A percentile compares a stretch with the other conserved stretches of the same genome.
These are phyloP conservation scores for Tolypocladium cylindrosporum DNA, from an alignment of 2,329 filamentous ascomycete species.

Conservation along the genomic window DNA sequence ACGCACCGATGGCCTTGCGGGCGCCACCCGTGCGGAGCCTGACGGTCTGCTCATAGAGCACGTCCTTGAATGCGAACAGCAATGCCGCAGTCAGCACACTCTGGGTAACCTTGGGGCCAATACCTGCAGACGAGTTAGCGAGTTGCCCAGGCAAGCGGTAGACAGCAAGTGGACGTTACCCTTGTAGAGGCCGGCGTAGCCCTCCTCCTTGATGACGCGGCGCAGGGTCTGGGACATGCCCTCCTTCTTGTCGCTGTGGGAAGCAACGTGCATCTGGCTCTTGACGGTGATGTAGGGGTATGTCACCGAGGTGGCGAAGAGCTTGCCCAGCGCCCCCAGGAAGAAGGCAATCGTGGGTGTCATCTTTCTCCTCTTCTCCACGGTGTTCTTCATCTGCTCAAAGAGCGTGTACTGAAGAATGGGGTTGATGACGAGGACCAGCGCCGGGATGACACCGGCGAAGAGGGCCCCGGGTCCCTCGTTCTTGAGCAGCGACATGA, in stretches of 20 bases:
- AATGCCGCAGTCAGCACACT: conserved; percentile 94
- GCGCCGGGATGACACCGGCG: conserved; percentile 80
- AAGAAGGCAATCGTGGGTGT: conserved; percentile 84
- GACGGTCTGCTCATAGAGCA: conserved; percentile 76
- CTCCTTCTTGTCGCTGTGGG: conserved; percentile 64
- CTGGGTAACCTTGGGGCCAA: conserved; percentile 92
- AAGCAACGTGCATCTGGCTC: conserved; percentile 91
- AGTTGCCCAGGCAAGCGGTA: background rate
- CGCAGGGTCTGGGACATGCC: conserved; percentile 69
- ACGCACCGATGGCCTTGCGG: conserved; percentile 27
- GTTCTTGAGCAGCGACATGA: conserved; percentile 68
- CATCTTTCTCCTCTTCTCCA: conserved; percentile 65
- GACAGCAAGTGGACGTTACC: conserved; percentile 41
- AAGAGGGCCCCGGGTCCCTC: conserved; percentile 84
- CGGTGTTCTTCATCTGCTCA: conserved; percentile 88
- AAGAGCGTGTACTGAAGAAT: conserved; percentile 98
- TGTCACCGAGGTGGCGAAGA: conserved; percentile 86
- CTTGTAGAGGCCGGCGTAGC: conserved; percentile 87
- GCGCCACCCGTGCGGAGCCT: conserved; percentile 44
- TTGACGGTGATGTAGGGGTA: conserved; percentile 99
- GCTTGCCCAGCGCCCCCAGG: conserved; percentile 85
- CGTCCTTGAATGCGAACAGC: conserved; percentile 96
- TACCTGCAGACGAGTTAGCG: conserved; percentile 45
- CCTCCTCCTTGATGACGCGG: conserved; percentile 77
- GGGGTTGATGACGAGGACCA: conserved; percentile 94